Base-by-base conservation (phyloP, 305 asterid genomes). In the Striga hermonthica region DNA sequence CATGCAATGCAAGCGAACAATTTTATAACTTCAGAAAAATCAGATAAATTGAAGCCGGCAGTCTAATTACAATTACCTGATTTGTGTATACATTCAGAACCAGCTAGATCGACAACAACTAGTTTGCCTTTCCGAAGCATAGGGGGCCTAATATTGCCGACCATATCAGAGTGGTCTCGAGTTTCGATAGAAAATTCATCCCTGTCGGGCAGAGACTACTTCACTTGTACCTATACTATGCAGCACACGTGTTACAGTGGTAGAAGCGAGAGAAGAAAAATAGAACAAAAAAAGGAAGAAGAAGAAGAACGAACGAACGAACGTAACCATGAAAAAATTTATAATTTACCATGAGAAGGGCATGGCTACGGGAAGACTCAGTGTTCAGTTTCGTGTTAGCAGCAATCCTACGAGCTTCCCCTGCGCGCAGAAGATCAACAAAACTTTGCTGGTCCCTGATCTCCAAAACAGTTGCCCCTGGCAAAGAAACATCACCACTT, bases 361-460 rank as follows among this genome's bases (percentile, higher is more conserved):
- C 99, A 76, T 94, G 99, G 83, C 99, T 94, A 36, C 99, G 96
- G 48, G 99, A 94, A 75, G 99, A 94, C 84, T 94, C 99, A 53
- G 98, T 87, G 79, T 94, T 94, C 74, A 94, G 75, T 81, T 84
- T 94, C 57, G 99, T 94, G 79, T 94, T 94, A 65, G 99, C 97
- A 75, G 99, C 99, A 75, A 80, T 68, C 76, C 99, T 82, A 87
- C 89, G 97, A 79, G 95, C 91, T 79, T 91, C 99, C 66, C 98
- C 99, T 64, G 87, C 67, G 38, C 93, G 95, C 65, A 94, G 76
- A 65, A 94, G 88, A 68, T 89, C 97, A 38, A 91, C 53, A 77
- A 94, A 94, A 73, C 86, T 89, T 78, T 84, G 91, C 67, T 94
- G 93, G 76, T 87, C 84, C 53, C 87, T 83, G 75, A 94, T 81